Conservation (phyloP, 345 rosid genomes). For the Hevea brasiliensis region DNA sequence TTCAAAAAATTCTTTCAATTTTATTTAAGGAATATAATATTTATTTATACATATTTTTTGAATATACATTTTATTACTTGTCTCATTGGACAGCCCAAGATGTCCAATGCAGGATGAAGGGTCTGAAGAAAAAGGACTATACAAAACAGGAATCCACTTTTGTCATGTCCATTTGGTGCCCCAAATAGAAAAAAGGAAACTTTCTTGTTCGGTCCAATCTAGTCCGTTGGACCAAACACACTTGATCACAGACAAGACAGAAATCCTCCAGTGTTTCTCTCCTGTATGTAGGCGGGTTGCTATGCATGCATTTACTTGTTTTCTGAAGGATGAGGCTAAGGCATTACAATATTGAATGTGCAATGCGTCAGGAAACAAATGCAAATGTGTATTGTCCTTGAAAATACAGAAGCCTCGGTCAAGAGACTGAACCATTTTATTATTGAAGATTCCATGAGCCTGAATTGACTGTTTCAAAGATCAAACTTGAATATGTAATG, state of each 20-base stretch:
- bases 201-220: no score
- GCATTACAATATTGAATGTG: constrained; percentile 6
- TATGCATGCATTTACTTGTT: background rate
- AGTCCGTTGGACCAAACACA: background rate
- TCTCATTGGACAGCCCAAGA: no score
- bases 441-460: constrained; percentile 1
- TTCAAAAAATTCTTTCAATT: no score
- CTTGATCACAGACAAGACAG: no score
- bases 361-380: background rate
- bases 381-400: background rate
- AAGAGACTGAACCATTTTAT: background rate
- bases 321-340: background rate
- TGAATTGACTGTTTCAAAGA: background rate
- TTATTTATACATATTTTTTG: no score
- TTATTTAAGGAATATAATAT: no score
- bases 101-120: no score
- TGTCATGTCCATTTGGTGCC: no score
- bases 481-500: background rate
- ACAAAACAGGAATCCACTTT: no score
- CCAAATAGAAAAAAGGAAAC: no score
- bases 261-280: background rate
- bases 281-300: background rate
- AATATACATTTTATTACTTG: no score
- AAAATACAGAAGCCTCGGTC: background rate
- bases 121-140: no score